Percentiles rank a stretch among this genome's conserved stretches.
Conservation (phyloP, 352 stramenopile species). For the Peronospora belbahrii region DNA sequence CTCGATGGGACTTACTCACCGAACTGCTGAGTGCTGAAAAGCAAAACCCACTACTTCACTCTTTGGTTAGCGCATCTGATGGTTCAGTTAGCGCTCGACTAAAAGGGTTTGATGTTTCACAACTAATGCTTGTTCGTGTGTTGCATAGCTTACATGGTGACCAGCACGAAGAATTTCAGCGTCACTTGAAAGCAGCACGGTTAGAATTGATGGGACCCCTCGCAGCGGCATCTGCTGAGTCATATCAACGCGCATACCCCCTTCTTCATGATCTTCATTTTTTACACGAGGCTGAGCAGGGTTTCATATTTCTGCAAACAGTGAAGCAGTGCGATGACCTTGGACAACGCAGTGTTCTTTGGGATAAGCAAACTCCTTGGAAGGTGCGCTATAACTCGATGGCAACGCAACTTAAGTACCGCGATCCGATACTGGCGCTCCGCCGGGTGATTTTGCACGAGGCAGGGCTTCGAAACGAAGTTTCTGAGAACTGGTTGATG, state of each 20-base stretch:
- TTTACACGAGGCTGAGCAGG: conserved; percentile 65
- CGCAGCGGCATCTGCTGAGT: conserved; percentile 60
- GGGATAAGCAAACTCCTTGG: conserved; percentile 61
- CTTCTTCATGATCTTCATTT: conserved; percentile 72
- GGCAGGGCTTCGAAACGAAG: conserved; percentile 46
- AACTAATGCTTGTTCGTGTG: conserved; percentile 76
- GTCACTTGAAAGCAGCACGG: conserved; percentile 54
- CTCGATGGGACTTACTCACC: conserved; percentile 69
- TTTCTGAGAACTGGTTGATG: conserved; percentile 76
- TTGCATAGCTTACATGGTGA: conserved; percentile 64
- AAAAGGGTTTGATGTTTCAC: conserved; percentile 61
- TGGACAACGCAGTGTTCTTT: conserved; percentile 30
- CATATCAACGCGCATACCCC: conserved; percentile 70
- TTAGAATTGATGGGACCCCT: conserved; percentile 66
- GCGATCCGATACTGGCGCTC: conserved; percentile 76
- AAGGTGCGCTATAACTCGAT: conserved; percentile 62
- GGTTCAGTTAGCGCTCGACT: conserved; percentile 26
- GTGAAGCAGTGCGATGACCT: conserved; percentile 15
- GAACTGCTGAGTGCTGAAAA: conserved; percentile 72
- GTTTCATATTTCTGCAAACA: conserved; percentile 49
- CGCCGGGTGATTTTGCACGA: conserved; percentile 70
- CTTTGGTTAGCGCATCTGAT: conserved; percentile 18
- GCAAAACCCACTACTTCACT: conserved; percentile 50
- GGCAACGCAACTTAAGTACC: conserved; percentile 72
- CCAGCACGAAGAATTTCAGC: conserved; percentile 45